Evolutionary conservation across 2,329 filamentous ascomycete genomes (phyloP), one percentile per base, ranked within the genome.

Genomic region (Fusarium buharicum): DNA sequence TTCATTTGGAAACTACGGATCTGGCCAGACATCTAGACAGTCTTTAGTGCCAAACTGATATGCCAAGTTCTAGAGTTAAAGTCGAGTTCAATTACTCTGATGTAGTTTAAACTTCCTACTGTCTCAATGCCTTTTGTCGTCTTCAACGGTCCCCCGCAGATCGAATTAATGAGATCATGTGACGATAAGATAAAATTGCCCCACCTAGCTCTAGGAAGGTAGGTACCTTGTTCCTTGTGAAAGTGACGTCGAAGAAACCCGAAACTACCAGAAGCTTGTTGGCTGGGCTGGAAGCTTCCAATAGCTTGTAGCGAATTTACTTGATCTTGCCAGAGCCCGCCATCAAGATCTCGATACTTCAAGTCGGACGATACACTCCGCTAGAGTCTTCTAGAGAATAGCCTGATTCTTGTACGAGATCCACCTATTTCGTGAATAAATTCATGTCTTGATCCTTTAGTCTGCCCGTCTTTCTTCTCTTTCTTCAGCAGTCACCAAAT

Each of bases 201-300:
- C 73, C 51, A 73, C 10, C 47, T 48, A 5, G 9, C 22, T 17
- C n/a, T n/a, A n/a, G n/a, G n/a, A n/a, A n/a, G n/a, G n/a, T n/a
- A n/a, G 40, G 28, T 49, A 67, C 66, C 64, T 68, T 68, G 68
- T 69, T 70, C 44, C 59, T 40, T 31, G 47, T 62, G 44, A 59
- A 41, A 62, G 74, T 76, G 74, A 76, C 74, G 73, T 77, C 74
- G 67, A 70, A 70, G 46, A 56, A 28, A 67, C 73, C 64, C 40
- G 64, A 63, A 66, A 69, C 60, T 75, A 72, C 74, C 43, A 60
- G 56, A 60, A 61, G 49, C 56, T 59, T 38, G 50, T 18, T 64
- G 67, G 72, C 62, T 68, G 70, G 45, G 74, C 63, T 66, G 57
- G 65, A 58, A 60, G 50, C 61, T 72, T 75, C 72, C 64, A 70